Evolutionary conservation across 2,329 filamentous ascomycete species (phyloP), one percentile per base, ranked within the genome.

Genomic region (Plectosphaerella cucumerina): DNA sequence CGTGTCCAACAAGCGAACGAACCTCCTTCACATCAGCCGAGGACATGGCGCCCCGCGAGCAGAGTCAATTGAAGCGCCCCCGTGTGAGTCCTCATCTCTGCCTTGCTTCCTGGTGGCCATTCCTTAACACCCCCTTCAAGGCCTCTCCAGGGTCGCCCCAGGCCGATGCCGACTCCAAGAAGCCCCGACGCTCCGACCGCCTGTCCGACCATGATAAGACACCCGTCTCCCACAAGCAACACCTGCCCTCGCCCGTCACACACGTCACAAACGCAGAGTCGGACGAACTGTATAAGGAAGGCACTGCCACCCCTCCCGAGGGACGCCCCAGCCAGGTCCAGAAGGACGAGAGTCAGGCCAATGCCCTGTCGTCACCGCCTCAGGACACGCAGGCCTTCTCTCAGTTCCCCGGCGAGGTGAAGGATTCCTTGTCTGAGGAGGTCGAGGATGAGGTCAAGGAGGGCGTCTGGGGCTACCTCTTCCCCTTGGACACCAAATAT

Each of bases 381-480:
- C 81, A 85, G 57, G 89, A 75, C 53, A 76, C 71, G 3, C 73
- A 75, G 58, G 74, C 74, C 62, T 84, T 90, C 42, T 68, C 89
- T 8, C 94, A 99, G 70, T 89, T 87, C 62, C 50, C 50, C 6
- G 72, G 89, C 35, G 85, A 90, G 58, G 85, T 87, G 3, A 82
- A 90, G 23, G 74, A 82, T 52, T 80, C 82, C 22, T 79, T 93
- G 44, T 85, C 85, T 11, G 89, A 92, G 56, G 90, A 96, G 51
- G 89, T 95, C 4, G 82, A 92, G 56, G 89, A 96, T 64, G 91
- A 96, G 70, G 82, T 76, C 54, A 78, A 82, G 44, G 89, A 96
- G 65, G 90, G 90, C 9, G 90, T 97, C 1, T 99, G 94, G 94
- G 95, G 95, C 12, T 99, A 97, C 62, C 76, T 99, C 5, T 82